phyloP scores from a whole-genome alignment of 805 yeast genomes.

The Hemisphaericaspora nanyangensis region DNA sequence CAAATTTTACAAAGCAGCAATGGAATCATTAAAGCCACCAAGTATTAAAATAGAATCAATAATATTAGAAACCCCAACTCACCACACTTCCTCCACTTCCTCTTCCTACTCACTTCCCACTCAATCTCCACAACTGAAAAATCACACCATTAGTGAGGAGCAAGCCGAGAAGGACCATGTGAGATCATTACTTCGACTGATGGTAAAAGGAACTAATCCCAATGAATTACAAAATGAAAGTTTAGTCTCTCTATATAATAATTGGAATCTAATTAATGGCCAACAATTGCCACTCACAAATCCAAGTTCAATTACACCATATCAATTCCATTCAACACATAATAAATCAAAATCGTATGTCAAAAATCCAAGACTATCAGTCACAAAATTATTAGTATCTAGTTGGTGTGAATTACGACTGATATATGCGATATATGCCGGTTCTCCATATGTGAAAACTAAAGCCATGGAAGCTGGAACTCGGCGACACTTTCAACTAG shows the following conservation, averaged over 20 bases:
- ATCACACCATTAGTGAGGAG: no score
- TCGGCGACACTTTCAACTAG: conserved; percentile 45
- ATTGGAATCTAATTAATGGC: conserved; percentile 6
- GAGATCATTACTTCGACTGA: neutral
- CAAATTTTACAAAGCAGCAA: no score
- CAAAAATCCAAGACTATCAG: conserved; percentile 43
- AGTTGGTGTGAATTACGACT: conserved; percentile 68
- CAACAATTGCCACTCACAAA: conserved; percentile 2
- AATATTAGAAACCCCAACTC: no score
- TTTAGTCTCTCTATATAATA: conserved; percentile 4
- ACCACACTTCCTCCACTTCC: no score
- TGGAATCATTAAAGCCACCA: no score
- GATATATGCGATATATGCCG: conserved; percentile 50
- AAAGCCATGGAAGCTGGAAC: conserved; percentile 46
- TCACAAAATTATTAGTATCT: conserved; percentile 55
- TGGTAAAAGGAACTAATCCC: neutral
- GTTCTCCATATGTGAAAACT: conserved; percentile 26
- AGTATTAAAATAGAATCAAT: no score
- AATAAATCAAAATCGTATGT: conserved; percentile 23
- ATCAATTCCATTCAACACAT: conserved; percentile 19
- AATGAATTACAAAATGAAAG: conserved; percentile 1
- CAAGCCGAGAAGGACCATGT: neutral
- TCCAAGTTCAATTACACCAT: conserved; percentile 15
- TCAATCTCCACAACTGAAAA: no score
- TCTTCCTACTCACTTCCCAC: no score